Conservation (phyloP, 148 eudicot species). For the Vaccinium vitisidaea region DNA sequence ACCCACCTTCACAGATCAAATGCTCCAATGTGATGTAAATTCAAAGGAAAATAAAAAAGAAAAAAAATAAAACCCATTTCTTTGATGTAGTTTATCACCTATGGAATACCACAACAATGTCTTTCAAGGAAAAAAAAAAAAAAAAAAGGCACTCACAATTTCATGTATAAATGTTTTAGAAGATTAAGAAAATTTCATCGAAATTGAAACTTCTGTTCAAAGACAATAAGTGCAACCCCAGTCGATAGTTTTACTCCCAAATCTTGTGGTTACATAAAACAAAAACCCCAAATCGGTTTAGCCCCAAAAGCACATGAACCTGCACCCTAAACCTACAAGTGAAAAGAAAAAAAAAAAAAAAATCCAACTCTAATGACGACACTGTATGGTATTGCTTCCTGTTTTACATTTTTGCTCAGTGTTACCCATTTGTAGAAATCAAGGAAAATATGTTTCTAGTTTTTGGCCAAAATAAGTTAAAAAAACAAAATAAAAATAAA, state of each 20-base stretch:
- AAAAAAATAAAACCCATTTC: background rate
- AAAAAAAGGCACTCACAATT: background rate
- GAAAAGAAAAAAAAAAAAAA: background rate
- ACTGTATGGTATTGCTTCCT: background rate
- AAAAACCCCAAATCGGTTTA: background rate
- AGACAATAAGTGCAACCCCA: background rate
- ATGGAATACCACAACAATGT: background rate
- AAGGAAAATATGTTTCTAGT: background rate
- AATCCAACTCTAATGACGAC: background rate
- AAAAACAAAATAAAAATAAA: too few relatives aligned
- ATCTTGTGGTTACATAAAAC: background rate
- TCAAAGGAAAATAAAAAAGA: background rate
- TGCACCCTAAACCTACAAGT: background rate
- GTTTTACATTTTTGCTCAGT: background rate
- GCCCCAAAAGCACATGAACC: conserved; percentile 5
- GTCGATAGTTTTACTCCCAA: background rate
- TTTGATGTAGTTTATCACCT: background rate
- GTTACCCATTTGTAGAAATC: background rate
- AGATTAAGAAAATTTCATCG: background rate
- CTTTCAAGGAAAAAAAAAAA: background rate
- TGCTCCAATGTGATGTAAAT: conserved; percentile 11
- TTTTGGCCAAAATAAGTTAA: background rate
- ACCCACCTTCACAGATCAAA: conserved; percentile 54
- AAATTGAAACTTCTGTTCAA: background rate
- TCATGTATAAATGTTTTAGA: background rate